Conservation (phyloP, 1,284 basidiomycete species). For the Tilletia setariae region DNA sequence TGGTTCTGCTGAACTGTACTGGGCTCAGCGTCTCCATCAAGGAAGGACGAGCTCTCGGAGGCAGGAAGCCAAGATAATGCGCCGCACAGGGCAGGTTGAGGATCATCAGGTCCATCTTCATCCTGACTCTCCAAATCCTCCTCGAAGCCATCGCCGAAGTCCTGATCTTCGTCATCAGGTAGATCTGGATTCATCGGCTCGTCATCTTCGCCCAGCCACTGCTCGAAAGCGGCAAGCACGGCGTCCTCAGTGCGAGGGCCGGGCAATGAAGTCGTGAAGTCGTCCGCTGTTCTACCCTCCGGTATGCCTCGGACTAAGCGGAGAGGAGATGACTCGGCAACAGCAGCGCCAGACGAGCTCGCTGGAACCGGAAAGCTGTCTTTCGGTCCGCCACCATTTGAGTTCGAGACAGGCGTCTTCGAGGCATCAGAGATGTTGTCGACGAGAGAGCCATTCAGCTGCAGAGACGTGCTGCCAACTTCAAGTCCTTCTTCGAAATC, state of each 20-base stretch:
- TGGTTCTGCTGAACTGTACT: constrained; percentile 5
- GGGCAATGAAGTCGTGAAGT: background rate
- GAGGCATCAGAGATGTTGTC: too few relatives aligned
- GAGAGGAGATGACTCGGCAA: background rate
- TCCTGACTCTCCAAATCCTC: background rate
- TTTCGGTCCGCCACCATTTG: too few relatives aligned
- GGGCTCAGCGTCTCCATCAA: background rate
- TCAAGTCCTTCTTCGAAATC: constrained; percentile 6
- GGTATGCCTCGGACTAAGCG: constrained; percentile 8
- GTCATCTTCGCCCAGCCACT: too few relatives aligned
- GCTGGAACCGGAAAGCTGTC: too few relatives aligned
- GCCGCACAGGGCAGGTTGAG: constrained; percentile 15
- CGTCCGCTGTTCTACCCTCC: constrained; percentile 5
- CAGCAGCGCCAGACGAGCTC: too few relatives aligned
- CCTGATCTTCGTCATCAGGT: background rate
- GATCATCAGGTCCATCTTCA: background rate
- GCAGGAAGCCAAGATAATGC: constrained; percentile 47
- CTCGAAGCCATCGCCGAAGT: background rate
- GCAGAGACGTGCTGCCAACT: background rate
- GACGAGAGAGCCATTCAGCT: too few relatives aligned
- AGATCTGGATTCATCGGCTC: background rate
- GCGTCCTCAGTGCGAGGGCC: background rate
- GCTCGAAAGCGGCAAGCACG: background rate
- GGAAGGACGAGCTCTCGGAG: constrained; percentile 17
- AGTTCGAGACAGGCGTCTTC: too few relatives aligned